Evolutionary conservation across 495 filamentous ascomycete species (phyloP).

Genomic region (Penicillium turbatum): DNA sequence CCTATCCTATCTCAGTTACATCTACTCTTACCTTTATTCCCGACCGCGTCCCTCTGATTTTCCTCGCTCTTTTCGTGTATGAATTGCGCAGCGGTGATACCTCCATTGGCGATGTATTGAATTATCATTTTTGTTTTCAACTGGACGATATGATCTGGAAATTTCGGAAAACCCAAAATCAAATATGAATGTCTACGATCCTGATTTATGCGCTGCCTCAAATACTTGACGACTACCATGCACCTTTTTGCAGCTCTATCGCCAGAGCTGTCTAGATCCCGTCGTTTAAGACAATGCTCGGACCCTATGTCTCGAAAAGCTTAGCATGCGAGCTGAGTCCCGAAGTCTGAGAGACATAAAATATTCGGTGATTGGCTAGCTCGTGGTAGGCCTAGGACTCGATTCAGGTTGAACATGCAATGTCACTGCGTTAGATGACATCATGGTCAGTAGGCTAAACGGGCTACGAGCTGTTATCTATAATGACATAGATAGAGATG

Average conservation of each 20-base stretch:
- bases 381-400: not conserved
- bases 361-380: conserved; percentile 4
- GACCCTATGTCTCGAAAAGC: conserved; percentile 1
- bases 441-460: not conserved
- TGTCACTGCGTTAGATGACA: not conserved
- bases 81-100: conserved; percentile 16
- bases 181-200: not conserved
- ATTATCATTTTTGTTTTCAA: not conserved
- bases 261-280: not conserved
- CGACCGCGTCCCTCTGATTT: not conserved
- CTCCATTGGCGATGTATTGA: conserved; percentile 15
- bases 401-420: too few relatives aligned
- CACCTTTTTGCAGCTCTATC: not conserved
- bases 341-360: too few relatives aligned
- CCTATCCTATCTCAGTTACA: not conserved
- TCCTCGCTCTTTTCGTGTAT: not conserved
- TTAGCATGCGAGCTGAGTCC: not conserved
- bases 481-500: too few relatives aligned
- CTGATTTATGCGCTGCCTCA: not conserved
- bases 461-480: too few relatives aligned
- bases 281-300: not conserved
- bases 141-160: not conserved
- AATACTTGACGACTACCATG: not conserved
- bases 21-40: not conserved
- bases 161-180: not conserved